Evolutionary conservation across 2,329 filamentous ascomycete species (phyloP), one percentile per base, ranked within the genome.

Genomic region (Leptosphaerulina australis): DNA sequence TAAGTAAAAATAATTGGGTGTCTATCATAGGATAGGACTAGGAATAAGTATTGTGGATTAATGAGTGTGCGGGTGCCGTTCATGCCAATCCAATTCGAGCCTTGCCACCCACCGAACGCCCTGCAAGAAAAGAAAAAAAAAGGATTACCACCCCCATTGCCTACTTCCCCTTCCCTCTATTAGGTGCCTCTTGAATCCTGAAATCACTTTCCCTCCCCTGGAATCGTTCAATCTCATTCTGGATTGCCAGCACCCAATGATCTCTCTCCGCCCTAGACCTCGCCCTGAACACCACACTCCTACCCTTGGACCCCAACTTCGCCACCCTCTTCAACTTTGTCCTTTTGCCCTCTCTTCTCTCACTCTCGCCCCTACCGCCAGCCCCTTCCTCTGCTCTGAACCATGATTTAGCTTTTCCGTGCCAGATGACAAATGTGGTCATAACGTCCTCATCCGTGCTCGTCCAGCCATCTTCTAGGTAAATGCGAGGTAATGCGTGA

Each of bases 371-470:
- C 0, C 40, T 59, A 0, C 69, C 68, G 0, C 69, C 68, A 4
- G 67, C 67, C 5, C 65, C 64, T 46, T 71, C 62, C 46, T 70
- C 63, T 6, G 68, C 70, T 14, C 76, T 66, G 63, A 87, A 86
- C 61, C 81, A 79, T 7, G 77, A 78, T 61, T 83, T 84, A 51
- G 75, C 77, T 55, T 79, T 77, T 28, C 80, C 81, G 57, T 85
- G 81, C 84, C 84, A 87, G 31, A 87, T 74, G n/a, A 86, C 84
- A 62, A 87, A 87, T 2, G 81, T 84, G 0, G 83, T 85, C 72
- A 84, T 84, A n/a, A 81, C 80, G 59, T 87, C 84, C 60, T 86
- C 84, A 56, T 87, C 84, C 0, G 79, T 80, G 20, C 77, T 81
- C 15, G 83, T 86, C 79, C 82, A 86, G 14, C 77, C 77, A 55